Evolutionary conservation across 2,329 filamentous ascomycete genomes (phyloP).

Genomic region (Mycogone perniciosa): DNA sequence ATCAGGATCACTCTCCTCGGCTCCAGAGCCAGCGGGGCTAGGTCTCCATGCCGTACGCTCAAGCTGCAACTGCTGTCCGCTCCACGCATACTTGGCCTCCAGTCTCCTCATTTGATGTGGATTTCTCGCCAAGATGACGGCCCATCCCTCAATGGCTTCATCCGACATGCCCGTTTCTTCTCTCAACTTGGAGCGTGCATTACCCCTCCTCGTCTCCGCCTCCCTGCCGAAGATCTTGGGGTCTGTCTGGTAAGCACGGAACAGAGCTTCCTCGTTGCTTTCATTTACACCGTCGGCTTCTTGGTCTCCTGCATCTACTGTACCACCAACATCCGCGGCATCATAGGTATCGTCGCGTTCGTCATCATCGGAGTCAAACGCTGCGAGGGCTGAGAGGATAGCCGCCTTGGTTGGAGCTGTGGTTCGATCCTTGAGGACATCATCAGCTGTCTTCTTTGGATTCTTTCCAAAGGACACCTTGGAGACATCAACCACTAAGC

Average conservation of each 20-base stretch:
- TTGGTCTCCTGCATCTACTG: constrained; percentile 64
- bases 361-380: constrained; percentile 91
- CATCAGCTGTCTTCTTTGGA: constrained; percentile 60
- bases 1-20: constrained; percentile 49
- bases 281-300: constrained; percentile 43
- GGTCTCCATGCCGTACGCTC: constrained; percentile 59
- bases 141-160: constrained; percentile 92
- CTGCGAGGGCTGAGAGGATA: constrained; percentile 79
- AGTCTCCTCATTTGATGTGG: constrained; percentile 61
- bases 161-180: constrained; percentile 83
- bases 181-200: constrained; percentile 57
- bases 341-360: constrained; percentile 98
- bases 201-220: constrained; percentile 59
- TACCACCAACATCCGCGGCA: constrained; percentile 81
- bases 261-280: constrained; percentile 64
- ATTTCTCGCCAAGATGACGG: constrained; percentile 72
- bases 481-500: constrained; percentile 57
- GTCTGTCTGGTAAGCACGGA: constrained; percentile 61
- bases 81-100: constrained; percentile 63
- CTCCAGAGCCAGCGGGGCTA: constrained; percentile 46
- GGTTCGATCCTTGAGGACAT: constrained; percentile 59
- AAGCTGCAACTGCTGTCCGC: constrained; percentile 59
- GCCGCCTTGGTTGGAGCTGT: constrained; percentile 70
- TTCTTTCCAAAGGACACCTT: constrained; percentile 75
- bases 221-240: constrained; percentile 66